Evolutionary conservation across 768 basidiomycete species (phyloP).

Genomic region (Leccinum broughii): DNA sequence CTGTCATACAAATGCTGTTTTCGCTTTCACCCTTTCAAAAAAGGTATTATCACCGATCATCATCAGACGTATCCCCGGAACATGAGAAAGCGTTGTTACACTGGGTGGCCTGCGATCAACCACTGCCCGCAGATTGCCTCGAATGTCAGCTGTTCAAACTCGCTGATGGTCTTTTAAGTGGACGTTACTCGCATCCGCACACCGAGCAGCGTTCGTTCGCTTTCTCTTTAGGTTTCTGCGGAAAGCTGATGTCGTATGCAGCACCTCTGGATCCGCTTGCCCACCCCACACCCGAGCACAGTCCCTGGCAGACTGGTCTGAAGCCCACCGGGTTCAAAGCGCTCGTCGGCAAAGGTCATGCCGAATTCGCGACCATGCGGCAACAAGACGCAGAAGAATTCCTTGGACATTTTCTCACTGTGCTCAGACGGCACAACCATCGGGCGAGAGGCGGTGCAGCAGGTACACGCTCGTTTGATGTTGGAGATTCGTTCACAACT

Average conservation of each 20-base stretch:
- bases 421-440: slow-evolving; percentile 65
- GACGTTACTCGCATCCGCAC: slow-evolving; percentile 78
- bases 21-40: slow-evolving; percentile 73
- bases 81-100: slow-evolving; percentile 47
- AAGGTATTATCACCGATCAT: slow-evolving; percentile 55
- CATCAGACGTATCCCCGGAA: slow-evolving; percentile 10
- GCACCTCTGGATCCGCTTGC: slow-evolving; percentile 35
- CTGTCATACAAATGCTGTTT: slow-evolving; percentile 85
- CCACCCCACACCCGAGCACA: slow-evolving; percentile 29
- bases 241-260: slow-evolving; percentile 12
- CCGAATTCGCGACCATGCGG: slow-evolving; percentile 93
- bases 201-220: slow-evolving; percentile 27
- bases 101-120: slow-evolving; percentile 57
- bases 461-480: slow-evolving; percentile 19
- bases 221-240: slow-evolving; percentile 8
- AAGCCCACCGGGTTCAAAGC: slow-evolving; percentile 83
- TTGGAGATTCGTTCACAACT: background rate
- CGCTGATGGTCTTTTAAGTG: slow-evolving; percentile 89
- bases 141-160: slow-evolving; percentile 95
- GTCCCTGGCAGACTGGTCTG: slow-evolving; percentile 69
- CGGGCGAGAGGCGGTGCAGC: slow-evolving; percentile 42
- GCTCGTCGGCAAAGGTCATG: slow-evolving; percentile 88
- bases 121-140: slow-evolving; percentile 80
- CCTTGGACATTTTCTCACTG: slow-evolving; percentile 74
- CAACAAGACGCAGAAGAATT: slow-evolving; percentile 99